phyloP scores from a whole-genome alignment of 768 basidiomycete genomes.

The Suillus bovinus region DNA sequence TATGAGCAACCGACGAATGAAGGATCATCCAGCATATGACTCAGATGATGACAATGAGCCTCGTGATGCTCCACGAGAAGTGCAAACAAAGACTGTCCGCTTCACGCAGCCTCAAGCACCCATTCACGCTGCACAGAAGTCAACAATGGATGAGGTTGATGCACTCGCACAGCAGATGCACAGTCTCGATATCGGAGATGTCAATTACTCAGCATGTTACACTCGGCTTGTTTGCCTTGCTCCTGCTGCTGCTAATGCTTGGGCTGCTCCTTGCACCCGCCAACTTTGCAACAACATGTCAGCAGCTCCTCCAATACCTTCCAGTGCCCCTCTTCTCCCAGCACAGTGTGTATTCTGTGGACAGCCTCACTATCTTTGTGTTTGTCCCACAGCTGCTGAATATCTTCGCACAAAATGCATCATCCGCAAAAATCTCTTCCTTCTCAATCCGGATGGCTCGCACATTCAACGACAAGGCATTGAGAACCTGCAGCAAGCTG shows the following conservation, averaged over 20 bases:
- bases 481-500: too few species aligned
- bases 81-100: not conserved
- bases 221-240: not conserved
- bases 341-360: too few species aligned
- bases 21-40: not conserved
- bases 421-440: too few species aligned
- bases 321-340: too few species aligned
- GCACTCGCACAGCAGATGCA: constrained; percentile 3
- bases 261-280: not conserved
- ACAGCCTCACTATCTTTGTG: too few species aligned
- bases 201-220: constrained; percentile 3
- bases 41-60: not conserved
- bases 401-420: too few species aligned
- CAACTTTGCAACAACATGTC: not conserved
- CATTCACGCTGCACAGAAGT: not conserved
- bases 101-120: not conserved
- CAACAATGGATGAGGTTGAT: constrained; percentile 3
- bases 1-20: not conserved
- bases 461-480: too few species aligned
- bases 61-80: not conserved
- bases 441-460: too few species aligned
- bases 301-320: too few species aligned
- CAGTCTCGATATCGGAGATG: not conserved
- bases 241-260: constrained; percentile 9
- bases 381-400: too few species aligned